Base-by-base conservation (phyloP, 1,284 basidiomycete genomes). In the Phaffia rhodozyma region DNA sequence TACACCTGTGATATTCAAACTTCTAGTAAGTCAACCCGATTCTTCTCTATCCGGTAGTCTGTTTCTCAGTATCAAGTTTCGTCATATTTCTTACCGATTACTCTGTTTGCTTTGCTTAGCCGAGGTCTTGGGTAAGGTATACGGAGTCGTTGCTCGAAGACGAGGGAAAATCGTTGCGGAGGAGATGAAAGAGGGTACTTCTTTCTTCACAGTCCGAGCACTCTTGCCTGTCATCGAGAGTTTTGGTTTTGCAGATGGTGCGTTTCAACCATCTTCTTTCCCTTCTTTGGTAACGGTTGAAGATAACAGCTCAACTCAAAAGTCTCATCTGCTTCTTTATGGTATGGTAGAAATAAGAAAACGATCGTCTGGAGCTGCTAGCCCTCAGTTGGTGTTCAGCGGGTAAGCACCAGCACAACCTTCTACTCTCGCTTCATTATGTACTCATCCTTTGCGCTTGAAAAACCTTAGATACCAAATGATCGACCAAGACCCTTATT, bases 1-100 rank as follows among this genome's bases (percentile, higher is more conserved):
- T 99, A 99, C 77, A 87, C 87, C 6, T 99, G 96, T 76, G 93
- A 98, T 73, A 97, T 99, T 67, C 96, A 97, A 78, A 91, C 93
- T 1, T 92, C 93, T 11, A 91, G 92, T 93, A 73, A 75, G 87
- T 79, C n/a, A 18, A 13, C 11, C 51, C 21, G 7, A 21, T 21
- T 23, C 30, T 25, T 25, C 48, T 50, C 43, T 43, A 30, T 34
- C 32, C 55, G 6, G 6, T n/a, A 66, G 13, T 11, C 9, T 11
- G 25, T n/a, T 34, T 20, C 55, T 32, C n/a, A 38, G 29, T 13
- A 38, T 18, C 16, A 43, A 9, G 25, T 47, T 32, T 2, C 57
- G 48, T 48, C 25, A 3, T 53, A 2, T 27, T 3, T 57, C 6
- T 34, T 34, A 55, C 61, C 20, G 47, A 48, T 25, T 18, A 21